These are phyloP conservation scores for Coniophora puteana DNA, from an alignment of 1,284 basidiomycete species.

Conservation along the genomic window DNA sequence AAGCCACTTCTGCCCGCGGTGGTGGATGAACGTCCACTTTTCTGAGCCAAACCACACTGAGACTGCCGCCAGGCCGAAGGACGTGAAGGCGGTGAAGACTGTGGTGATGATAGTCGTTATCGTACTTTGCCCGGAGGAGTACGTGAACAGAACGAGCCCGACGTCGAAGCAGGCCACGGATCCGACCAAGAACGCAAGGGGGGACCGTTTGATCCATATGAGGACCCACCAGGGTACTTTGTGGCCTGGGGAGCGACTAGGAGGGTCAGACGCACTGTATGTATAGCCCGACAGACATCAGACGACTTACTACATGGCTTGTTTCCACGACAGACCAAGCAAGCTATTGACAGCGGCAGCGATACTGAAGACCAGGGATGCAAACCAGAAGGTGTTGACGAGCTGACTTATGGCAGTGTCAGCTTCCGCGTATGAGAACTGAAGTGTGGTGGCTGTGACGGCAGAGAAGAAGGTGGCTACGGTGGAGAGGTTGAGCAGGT, in stretches of 20 bases:
- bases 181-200: constrained; percentile 67
- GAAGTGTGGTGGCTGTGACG: constrained; percentile 68
- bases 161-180: constrained; percentile 71
- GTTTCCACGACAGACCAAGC: constrained; percentile 70
- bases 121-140: constrained; percentile 53
- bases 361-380: constrained; percentile 72
- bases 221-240: constrained; percentile 79
- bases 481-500: constrained; percentile 67
- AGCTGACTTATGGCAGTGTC: constrained; percentile 27
- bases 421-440: constrained; percentile 53
- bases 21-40: constrained; percentile 37
- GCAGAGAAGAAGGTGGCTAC: constrained; percentile 78
- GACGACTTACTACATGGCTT: constrained; percentile 69
- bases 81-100: constrained; percentile 67
- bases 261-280: constrained; percentile 16
- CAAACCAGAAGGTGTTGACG: constrained; percentile 73
- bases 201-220: constrained; percentile 78
- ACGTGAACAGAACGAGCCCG: constrained; percentile 63
- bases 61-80: constrained; percentile 64
- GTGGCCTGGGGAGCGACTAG: constrained; percentile 44
- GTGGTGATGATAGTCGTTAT: constrained; percentile 62
- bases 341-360: constrained; percentile 73
- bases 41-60: constrained; percentile 55
- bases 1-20: constrained; percentile 43
- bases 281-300: constrained; percentile 1